Percentiles rank a stretch among this genome's conserved stretches.
Conservation (phyloP, 2,329 filamentous ascomycete species). For the Elsinoe arachidis region DNA sequence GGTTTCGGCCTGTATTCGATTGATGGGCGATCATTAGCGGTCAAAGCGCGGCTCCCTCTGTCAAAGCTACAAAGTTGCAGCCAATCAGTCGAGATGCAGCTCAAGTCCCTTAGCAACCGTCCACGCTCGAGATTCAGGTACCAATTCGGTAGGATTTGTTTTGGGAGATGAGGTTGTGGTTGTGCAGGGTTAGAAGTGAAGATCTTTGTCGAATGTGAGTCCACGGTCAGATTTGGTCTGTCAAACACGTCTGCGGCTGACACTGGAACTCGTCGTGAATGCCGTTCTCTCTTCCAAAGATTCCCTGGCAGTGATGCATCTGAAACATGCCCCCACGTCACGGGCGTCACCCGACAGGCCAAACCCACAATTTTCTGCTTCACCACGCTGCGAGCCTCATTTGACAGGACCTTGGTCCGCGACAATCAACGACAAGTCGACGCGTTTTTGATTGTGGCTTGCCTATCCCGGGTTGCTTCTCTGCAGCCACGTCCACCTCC, state of each 20-base stretch:
- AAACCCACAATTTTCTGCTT: conserved; percentile 8
- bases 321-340: conserved; percentile 11
- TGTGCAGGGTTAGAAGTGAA: neutral
- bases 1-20: conserved; percentile 11
- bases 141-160: neutral
- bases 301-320: conserved; percentile 5
- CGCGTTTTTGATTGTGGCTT: conserved; percentile 7
- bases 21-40: conserved; percentile 7
- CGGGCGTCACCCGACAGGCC: conserved; percentile 8
- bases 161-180: neutral
- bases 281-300: neutral
- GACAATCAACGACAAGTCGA: neutral
- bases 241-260: conserved; percentile 6
- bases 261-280: neutral
- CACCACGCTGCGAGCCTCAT: neutral
- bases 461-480: neutral
- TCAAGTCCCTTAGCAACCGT: conserved; percentile 1
- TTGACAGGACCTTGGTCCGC: conserved; percentile 5
- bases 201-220: neutral
- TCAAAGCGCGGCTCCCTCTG: conserved; percentile 1
- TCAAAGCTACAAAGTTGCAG: conserved; percentile 1
- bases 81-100: neutral
- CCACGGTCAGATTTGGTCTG: neutral
- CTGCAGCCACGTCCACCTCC: neutral
- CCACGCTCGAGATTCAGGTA: neutral